A percentile compares a stretch with the other conserved stretches of the same genome.
phyloP scores from a whole-genome alignment of 169 alveolate genomes.

The Eimeria maxima region DNA sequence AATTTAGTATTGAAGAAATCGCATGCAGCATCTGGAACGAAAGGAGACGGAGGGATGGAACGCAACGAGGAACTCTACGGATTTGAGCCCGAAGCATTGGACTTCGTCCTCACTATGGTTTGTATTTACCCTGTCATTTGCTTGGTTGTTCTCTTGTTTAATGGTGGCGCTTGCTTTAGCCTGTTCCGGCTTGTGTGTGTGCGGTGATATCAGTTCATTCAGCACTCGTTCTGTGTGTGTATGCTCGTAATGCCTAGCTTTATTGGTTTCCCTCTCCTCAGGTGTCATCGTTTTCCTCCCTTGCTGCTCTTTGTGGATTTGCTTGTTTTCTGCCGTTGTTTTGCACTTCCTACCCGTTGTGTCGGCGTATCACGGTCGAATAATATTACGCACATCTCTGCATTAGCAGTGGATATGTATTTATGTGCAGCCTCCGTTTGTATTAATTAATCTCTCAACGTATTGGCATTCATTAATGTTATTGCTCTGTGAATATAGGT shows the following conservation, averaged over 20 bases:
- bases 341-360: background rate
- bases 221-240: too few relatives aligned
- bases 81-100: slow-evolving; percentile 49
- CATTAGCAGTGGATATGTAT: too few relatives aligned
- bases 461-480: background rate
- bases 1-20: background rate
- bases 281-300: background rate
- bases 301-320: too few relatives aligned
- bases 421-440: too few relatives aligned
- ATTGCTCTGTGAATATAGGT: background rate
- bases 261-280: too few relatives aligned
- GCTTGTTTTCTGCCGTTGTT: background rate
- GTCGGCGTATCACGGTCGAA: too few relatives aligned
- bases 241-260: too few relatives aligned
- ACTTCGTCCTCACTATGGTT: slow-evolving; percentile 64
- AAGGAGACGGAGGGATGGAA: background rate
- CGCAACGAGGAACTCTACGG: slow-evolving; percentile 10
- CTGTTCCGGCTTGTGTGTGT: background rate
- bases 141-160: background rate
- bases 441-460: too few relatives aligned
- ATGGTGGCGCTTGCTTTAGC: background rate
- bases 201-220: too few relatives aligned
- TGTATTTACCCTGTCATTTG: background rate
- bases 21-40: background rate
- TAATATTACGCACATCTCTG: too few relatives aligned